Evolutionary conservation across 805 yeast species (phyloP).

Genomic region (Candida verbasci): DNA sequence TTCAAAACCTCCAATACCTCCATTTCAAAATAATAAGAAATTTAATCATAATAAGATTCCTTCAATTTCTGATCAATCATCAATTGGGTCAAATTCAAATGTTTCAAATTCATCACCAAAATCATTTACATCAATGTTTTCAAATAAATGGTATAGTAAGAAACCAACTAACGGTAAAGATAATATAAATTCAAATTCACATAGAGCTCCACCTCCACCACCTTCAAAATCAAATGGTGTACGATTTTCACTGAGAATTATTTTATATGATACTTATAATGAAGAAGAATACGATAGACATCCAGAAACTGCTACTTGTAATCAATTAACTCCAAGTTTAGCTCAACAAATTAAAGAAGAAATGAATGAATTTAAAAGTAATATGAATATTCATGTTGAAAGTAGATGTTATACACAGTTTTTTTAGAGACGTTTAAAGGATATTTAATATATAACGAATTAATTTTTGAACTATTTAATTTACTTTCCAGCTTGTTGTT

Average conservation of each 20-base stretch:
- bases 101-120: slow-evolving; percentile 29
- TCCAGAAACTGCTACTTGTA: slow-evolving; percentile 91
- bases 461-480: too few relatives aligned
- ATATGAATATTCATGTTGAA: slow-evolving; percentile 78
- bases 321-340: slow-evolving; percentile 78
- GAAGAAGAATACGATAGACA: slow-evolving; percentile 86
- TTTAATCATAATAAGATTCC: slow-evolving; percentile 30
- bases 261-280: slow-evolving; percentile 79
- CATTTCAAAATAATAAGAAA: slow-evolving; percentile 15
- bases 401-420: slow-evolving; percentile 83
- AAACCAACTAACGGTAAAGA: too few relatives aligned
- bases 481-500: background rate
- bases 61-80: slow-evolving; percentile 21
- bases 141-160: slow-evolving; percentile 18
- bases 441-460: too few relatives aligned
- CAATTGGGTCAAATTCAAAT: slow-evolving; percentile 11
- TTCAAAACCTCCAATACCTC: slow-evolving; percentile 10
- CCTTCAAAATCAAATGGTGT: slow-evolving; percentile 27
- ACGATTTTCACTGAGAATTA: slow-evolving; percentile 74
- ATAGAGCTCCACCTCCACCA: slow-evolving; percentile 2
- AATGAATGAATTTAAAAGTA: slow-evolving; percentile 69
- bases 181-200: background rate
- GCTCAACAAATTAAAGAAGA: slow-evolving; percentile 87
- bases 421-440: slow-evolving; percentile 39
- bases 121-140: slow-evolving; percentile 27